Percentiles rank a stretch among this genome's conserved stretches.
Conservation (phyloP, 345 rosid genomes). For the Barbarea vulgaris region DNA sequence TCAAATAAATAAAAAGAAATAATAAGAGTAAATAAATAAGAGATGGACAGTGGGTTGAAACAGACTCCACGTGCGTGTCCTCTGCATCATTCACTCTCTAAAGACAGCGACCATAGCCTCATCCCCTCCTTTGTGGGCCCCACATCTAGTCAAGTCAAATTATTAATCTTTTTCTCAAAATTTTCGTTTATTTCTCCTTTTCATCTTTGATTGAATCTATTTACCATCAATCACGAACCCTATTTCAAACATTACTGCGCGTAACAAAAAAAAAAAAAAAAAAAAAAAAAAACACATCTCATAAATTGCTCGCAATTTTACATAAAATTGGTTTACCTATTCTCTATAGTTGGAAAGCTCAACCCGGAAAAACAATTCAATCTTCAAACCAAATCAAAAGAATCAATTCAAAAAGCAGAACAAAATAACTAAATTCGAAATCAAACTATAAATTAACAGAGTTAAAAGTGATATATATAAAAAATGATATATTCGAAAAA, state of each 20-base stretch:
- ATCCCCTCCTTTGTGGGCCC: constrained; percentile 23
- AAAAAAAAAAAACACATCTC: too few species aligned
- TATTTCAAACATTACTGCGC: constrained; percentile 33
- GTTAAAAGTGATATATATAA: too few species aligned
- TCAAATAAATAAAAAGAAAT: not conserved
- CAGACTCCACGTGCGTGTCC: constrained; percentile 46
- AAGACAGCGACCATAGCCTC: constrained; percentile 43
- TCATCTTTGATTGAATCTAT: constrained; percentile 32
- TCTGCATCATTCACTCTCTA: constrained; percentile 45
- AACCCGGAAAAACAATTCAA: not conserved
- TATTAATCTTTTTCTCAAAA: constrained; percentile 24
- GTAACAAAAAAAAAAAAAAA: too few species aligned
- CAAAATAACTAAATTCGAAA: too few species aligned
- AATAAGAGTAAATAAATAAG: constrained; percentile 7
- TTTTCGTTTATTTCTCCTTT: constrained; percentile 23
- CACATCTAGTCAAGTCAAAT: constrained; percentile 36
- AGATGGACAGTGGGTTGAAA: constrained; percentile 37
- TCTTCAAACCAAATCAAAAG: not conserved
- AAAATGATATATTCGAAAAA: too few species aligned
- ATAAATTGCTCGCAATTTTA: too few species aligned
- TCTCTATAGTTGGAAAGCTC: not conserved
- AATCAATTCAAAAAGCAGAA: too few species aligned
- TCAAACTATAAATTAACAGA: too few species aligned
- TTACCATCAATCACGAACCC: constrained; percentile 40
- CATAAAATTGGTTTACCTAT: too few species aligned